Percentiles rank a stretch among this genome's conserved stretches.
Evolutionary conservation across 2,329 filamentous ascomycete species (phyloP).

Genomic region (Ceratocystis cubensis): DNA sequence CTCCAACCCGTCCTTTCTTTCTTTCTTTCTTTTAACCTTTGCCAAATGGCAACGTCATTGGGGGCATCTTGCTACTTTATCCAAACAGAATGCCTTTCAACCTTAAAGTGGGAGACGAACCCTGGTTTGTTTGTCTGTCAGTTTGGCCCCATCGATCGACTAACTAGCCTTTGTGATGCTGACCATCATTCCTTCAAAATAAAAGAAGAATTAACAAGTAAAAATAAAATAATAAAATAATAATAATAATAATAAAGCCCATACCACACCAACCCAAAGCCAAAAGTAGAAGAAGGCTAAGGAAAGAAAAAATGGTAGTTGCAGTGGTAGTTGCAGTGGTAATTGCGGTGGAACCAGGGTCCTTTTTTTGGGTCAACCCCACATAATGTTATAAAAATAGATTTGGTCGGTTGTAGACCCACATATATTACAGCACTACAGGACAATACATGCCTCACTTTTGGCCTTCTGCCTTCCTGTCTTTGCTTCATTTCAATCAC

Average conservation of each 20-base stretch:
- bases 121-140: constrained; percentile 1
- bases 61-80: neutral
- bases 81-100: neutral
- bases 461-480: neutral
- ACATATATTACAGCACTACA: neutral
- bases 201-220: neutral
- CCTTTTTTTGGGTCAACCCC: neutral
- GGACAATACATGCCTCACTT: neutral
- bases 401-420: neutral
- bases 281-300: neutral
- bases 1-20: neutral
- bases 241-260: neutral
- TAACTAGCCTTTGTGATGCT: neutral
- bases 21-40: neutral
- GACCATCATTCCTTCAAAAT: neutral
- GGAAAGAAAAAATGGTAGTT: neutral
- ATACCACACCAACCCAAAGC: neutral
- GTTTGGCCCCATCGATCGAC: neutral
- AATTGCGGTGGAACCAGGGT: neutral
- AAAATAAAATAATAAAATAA: neutral
- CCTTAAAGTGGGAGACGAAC: neutral
- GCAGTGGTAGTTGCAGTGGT: neutral
- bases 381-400: constrained; percentile 10
- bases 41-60: neutral
- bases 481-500: neutral